Base-by-base conservation (phyloP, 768 basidiomycete species). In the Termitomyces sp. region DNA sequence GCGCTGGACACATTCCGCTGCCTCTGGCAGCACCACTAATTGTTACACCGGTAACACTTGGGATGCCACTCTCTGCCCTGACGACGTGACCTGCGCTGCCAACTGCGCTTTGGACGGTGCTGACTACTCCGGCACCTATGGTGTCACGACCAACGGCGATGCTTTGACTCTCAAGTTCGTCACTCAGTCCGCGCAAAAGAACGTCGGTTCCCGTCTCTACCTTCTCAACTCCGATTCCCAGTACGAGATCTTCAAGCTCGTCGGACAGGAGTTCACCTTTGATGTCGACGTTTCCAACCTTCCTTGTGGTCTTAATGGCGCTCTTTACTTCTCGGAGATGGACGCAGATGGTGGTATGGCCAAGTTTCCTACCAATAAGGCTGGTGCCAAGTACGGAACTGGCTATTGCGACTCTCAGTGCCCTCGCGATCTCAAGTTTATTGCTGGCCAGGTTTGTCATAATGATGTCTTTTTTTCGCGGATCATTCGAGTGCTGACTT, bases 41-140 rank as follows among this genome's bases (percentile, higher is more conserved):
- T 78, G 83, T 67, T 83, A 84, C 75, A 82, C 78, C 61, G 82
- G 83, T 37, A 83, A 84, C 74, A 67, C 73, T 16, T 85, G 81
- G 81, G 75, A 84, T 70, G 58, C 72, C 6, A 72, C 77, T 20
- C 68, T 82, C 51, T 85, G 83, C 75, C 77, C 81, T 41, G 76
- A 80, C 64, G 69, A 73, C 24, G 66, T 65, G 3, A 79, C 79
- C 54, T 84, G 83, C 67, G 78, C 81, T 33, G 13, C 54, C n/a
- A 55, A 46, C 65, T 78, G 76, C 49, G 75, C 74, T 31, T 65
- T 78, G 61, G 77, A 80, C 34, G 78, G 78, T 63, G 80, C 78
- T 36, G 76, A 79, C 66, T 81, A 81, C 73, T 16, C 69, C 13
- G 75, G 75, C 58, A 81, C 79, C n/a, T 82, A 81, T 68, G 81